phyloP scores from a whole-genome alignment of 1,284 basidiomycete genomes.

The Xerocomus minutiporus region DNA sequence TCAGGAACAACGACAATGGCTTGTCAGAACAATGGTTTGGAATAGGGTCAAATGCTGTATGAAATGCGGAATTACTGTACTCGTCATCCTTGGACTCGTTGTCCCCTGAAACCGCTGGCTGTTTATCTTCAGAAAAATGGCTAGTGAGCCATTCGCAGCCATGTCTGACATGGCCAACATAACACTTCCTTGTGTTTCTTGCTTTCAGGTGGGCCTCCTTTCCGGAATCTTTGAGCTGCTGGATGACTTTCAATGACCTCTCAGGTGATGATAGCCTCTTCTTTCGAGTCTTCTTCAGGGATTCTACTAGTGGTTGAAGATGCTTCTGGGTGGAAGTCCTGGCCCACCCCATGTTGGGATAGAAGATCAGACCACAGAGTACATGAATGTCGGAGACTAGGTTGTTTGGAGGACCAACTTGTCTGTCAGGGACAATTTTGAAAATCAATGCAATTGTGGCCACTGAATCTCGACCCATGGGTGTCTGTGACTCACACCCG shows the following conservation, averaged over 20 bases:
- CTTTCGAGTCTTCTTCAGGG: neutral
- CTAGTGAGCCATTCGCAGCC: neutral
- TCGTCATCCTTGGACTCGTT: neutral
- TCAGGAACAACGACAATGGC: neutral
- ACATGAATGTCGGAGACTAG: neutral
- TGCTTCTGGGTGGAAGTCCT: neutral
- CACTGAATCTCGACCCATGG: too few relatives aligned
- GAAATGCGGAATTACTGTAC: neutral
- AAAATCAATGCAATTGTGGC: too few relatives aligned
- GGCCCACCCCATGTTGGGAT: too few relatives aligned
- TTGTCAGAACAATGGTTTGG: neutral
- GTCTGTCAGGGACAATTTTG: neutral
- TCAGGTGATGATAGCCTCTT: neutral
- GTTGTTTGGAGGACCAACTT: neutral
- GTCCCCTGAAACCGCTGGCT: neutral
- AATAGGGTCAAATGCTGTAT: neutral
- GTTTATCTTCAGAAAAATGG: neutral
- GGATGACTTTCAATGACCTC: neutral
- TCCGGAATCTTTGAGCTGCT: neutral
- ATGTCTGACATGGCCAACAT: conserved; percentile 2
- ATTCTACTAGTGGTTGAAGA: neutral
- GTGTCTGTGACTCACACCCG: too few relatives aligned
- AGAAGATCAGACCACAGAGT: too few relatives aligned
- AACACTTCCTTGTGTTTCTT: conserved; percentile 1
- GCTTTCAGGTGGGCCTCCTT: conserved; percentile 5